These are phyloP conservation scores for Magnolia sinica DNA, from an alignment of 164 flowering plant genomes.

Conservation along the genomic window DNA sequence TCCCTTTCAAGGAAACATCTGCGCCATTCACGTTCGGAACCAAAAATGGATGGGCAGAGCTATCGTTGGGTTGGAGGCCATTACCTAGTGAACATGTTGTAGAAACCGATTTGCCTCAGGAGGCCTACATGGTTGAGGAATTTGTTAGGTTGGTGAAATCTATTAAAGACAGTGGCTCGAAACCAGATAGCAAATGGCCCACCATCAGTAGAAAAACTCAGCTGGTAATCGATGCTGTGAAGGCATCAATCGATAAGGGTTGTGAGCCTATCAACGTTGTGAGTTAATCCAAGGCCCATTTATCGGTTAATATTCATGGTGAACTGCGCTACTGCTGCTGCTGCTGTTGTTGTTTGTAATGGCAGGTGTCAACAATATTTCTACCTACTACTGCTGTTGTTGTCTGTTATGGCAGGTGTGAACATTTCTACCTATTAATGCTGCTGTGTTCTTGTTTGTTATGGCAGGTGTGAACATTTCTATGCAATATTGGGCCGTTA, in stretches of 20 bases:
- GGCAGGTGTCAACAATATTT: too few relatives aligned
- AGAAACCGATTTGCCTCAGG: conserved; percentile 57
- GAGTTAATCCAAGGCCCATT: not conserved
- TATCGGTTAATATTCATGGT: not conserved
- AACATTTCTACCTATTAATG: too few relatives aligned
- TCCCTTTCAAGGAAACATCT: conserved; percentile 52
- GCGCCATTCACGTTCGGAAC: conserved; percentile 35
- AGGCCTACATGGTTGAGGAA: conserved; percentile 65
- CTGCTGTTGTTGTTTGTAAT: too few relatives aligned
- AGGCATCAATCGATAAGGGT: conserved; percentile 27
- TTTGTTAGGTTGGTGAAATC: conserved; percentile 45
- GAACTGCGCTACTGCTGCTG: not conserved
- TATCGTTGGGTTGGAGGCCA: conserved; percentile 37
- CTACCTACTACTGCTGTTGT: too few relatives aligned
- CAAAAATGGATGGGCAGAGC: conserved; percentile 31
- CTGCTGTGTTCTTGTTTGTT: too few relatives aligned
- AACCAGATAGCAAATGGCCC: conserved; percentile 60
- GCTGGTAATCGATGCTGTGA: conserved; percentile 35
- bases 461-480: too few relatives aligned
- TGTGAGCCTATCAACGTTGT: conserved; percentile 39
- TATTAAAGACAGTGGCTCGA: conserved; percentile 33
- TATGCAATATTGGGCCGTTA: too few relatives aligned
- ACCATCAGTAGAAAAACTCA: conserved; percentile 41
- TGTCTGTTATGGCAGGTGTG: too few relatives aligned
- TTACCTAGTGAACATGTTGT: conserved; percentile 45